Evolutionary conservation across 179 eudicot species (phyloP).

Genomic region (Beta corolliflora): DNA sequence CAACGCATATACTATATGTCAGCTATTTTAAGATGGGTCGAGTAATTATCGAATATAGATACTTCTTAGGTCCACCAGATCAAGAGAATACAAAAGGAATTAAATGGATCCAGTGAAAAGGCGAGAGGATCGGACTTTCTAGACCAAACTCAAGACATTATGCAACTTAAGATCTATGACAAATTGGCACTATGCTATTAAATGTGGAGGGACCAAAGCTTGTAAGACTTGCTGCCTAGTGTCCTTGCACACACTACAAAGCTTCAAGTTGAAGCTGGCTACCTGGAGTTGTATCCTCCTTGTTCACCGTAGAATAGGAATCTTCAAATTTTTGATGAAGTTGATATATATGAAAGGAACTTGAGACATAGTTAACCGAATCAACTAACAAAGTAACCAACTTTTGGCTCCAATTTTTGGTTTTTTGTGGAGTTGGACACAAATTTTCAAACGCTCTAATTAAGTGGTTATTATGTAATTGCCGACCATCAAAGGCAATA

Average conservation of each 20-base stretch:
- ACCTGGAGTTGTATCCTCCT: too few relatives aligned
- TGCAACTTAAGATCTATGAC: neutral
- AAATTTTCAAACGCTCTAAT: neutral
- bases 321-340: too few relatives aligned
- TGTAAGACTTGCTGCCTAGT: neutral
- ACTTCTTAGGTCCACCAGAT: too few relatives aligned
- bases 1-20: too few relatives aligned
- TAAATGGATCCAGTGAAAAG: neutral
- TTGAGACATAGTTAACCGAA: neutral
- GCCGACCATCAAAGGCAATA: constrained; percentile 5
- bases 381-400: constrained; percentile 22
- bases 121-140: neutral
- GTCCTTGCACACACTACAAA: neutral
- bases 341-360: constrained; percentile 5
- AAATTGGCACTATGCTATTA: neutral
- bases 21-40: too few relatives aligned
- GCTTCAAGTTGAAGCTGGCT: neutral
- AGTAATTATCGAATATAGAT: too few relatives aligned
- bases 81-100: neutral
- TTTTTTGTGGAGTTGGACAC: neutral
- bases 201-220: neutral
- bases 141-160: neutral
- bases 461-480: neutral
- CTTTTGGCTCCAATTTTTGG: neutral
- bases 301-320: too few relatives aligned